Evolutionary conservation across 2,329 filamentous ascomycete species (phyloP), one percentile per base, ranked within the genome.

Genomic region (Fusarium keratoplasticum): DNA sequence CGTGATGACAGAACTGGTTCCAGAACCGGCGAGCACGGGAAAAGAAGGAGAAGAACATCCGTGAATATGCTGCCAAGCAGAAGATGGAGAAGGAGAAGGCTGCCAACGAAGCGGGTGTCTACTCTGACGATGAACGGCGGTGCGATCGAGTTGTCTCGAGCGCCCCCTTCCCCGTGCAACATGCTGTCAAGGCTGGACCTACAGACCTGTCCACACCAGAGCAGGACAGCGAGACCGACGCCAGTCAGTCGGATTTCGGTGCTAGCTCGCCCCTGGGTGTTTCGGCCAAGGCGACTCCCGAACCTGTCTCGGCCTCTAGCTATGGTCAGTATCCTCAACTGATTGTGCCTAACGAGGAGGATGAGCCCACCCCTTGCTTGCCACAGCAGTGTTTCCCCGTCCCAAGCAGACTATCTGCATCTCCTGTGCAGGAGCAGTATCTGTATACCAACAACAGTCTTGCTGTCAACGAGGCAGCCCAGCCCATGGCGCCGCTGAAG

Each of bases 1-100:
- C 80, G 36, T 18, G n/a, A 13, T 50, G 14, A 11, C 61, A 92
- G 90, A 92, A 92, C 78, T 92, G 90, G 90, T 92, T 92, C 77
- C 90, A 92, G 75, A 92, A 92, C 78, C 85, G 90, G 68, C 86
- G 90, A 61, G 90, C 90, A 62, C 89, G 90, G 81, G 89, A 89
- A 72, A 91, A 91, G 86, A 90, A 91, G 78, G 89, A 91, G 79
- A 88, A 86, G 77, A 90, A 90, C 59, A 84, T 84, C 50, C 80
- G 81, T 36, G 82, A 84, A 68, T 84, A 84, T 63, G 82, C 83
- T 40, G 83, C 82, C 38, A 81, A 78, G 62, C 83, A 84, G 61
- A 79, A 78, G 67, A 66, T 80, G 22, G 82, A 84, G 64, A 83
- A 83, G 70, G 79, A 82, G 20, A 77, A 77, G 35, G 71, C 70